Base-by-base conservation (phyloP, 2,329 filamentous ascomycete species). In the Hymenoscyphus infarciens region DNA sequence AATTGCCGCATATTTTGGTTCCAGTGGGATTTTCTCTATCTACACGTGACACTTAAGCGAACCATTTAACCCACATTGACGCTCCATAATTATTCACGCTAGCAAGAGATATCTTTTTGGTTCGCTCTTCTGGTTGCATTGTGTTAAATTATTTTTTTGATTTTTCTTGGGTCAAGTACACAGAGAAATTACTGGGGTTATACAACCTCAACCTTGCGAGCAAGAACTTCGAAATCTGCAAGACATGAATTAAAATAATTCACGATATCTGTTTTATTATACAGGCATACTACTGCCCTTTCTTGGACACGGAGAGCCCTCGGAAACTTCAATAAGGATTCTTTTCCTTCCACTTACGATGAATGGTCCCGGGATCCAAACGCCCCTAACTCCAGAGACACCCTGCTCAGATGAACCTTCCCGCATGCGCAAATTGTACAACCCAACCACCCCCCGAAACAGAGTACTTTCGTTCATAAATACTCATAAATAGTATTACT, bases 311-410 rank as follows among this genome's bases (percentile, higher is more conserved):
- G 5, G 2, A 10, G 25, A 11, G 1, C 3, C 2, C 10, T 19
- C n/a, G 19, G 4, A 49, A 22, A n/a, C 25, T 49, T 11, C n/a
- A 22, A 22, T 11, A 25, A 49, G 19, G n/a, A 22, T 19, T 49
- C n/a, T 22, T 49, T 49, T 15, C 42, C 42, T 49, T 49, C 42
- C 42, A 49, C 19, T 22, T 15, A 49, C 19, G 42, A 49, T 49
- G 19, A 49, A 35, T 22, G 2, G 42, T 49, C 42, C 42, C 11
- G 56, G 29, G 16, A 8, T 33, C 19, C 38, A 39, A 57, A 33
- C n/a, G 56, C 31, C 56, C 57, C 61, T 63, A 56, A 66, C 67
- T 63, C 65, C 66, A 35, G 31, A 59, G 59, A 66, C 62, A 63
- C 66, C 66, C 55, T 60, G 64, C 66, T 63, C 58, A 66, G 27